phyloP scores from a whole-genome alignment of 352 stramenopile species.

The Halophytophthora polymorphica region DNA sequence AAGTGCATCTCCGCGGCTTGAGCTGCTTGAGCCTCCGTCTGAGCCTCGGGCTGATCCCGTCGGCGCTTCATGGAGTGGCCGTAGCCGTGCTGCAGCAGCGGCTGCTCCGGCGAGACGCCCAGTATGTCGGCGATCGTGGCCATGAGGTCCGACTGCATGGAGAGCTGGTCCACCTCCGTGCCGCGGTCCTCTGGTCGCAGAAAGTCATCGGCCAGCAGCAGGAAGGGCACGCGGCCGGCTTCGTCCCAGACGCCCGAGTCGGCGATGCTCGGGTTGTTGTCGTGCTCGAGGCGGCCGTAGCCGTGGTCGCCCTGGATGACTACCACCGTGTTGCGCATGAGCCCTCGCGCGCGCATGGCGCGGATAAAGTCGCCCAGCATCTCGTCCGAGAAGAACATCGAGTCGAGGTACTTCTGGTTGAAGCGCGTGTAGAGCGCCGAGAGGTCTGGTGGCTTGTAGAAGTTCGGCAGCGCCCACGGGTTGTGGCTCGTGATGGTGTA shows the following conservation, averaged over 20 bases:
- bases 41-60: conserved; percentile 16
- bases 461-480: conserved; percentile 48
- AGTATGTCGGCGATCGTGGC: conserved; percentile 66
- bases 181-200: conserved; percentile 42
- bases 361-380: conserved; percentile 62
- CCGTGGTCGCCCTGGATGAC: conserved; percentile 69
- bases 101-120: conserved; percentile 43
- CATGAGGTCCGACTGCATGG: conserved; percentile 75
- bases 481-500: conserved; percentile 78
- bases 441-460: conserved; percentile 46
- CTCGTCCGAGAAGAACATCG: conserved; percentile 68
- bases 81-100: conserved; percentile 60
- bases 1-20: not conserved
- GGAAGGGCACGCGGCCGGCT: conserved; percentile 54
- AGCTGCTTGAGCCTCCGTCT: conserved; percentile 16
- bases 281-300: conserved; percentile 63
- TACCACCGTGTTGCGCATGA: conserved; percentile 76
- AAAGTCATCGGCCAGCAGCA: conserved; percentile 67
- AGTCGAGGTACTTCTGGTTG: conserved; percentile 69
- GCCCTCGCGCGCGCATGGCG: conserved; percentile 38
- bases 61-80: conserved; percentile 72
- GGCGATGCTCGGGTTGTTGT: conserved; percentile 60
- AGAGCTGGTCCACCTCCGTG: conserved; percentile 48
- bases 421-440: conserved; percentile 54
- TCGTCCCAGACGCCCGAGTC: conserved; percentile 70